Base-by-base conservation (phyloP, 2,329 filamentous ascomycete genomes). In the Hymenoscyphus infarciens region DNA sequence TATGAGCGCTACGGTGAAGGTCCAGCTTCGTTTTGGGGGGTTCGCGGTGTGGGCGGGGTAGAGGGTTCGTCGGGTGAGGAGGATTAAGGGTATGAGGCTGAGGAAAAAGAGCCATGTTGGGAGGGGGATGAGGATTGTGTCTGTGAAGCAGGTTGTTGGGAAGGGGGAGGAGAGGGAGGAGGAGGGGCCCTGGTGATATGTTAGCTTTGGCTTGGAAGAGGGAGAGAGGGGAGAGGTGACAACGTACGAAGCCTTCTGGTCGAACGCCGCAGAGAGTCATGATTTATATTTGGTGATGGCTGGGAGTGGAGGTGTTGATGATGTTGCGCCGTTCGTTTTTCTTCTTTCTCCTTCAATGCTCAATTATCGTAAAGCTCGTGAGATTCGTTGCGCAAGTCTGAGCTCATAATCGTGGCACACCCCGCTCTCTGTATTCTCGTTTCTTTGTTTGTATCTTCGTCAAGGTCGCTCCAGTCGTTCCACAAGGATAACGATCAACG, bases 71-170 rank as follows among this genome's bases (percentile, higher is more conserved):
- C 65, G 35, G 59, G 71, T 61, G 45, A 60, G n/a, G 52, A 29
- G 19, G 56, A 72, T 62, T 49, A 75, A 68, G 42, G 68, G 27
- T 1, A 71, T 65, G 35, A 75, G 64, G 52, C 70, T 53, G 27
- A 66, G 10, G 22, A 76, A 62, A 42, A 74, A 71, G 31, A 74
- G 56, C 72, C 72, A 76, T 3, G 69, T 71, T 11, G 74, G 73
- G 49, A 75, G 69, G n/a, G 75, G 74, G 42, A 75, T 67, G 42
- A 77, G 68, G 62, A 77, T 70, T 1, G 67, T 71, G 56, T 76
- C 74, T 57, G 68, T 64, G 68, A 76, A 76, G 69, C 75, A 77
- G 67, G 74, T 70, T 61, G 75, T 76, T 57, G 73, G 74, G 59
- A 74, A 62, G 16, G 71, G 68, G 1, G 69, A 70, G 62, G 73